These are phyloP conservation scores for Fraxinus quadrangulata DNA, from an alignment of 257 asterid species.

Conservation along the genomic window DNA sequence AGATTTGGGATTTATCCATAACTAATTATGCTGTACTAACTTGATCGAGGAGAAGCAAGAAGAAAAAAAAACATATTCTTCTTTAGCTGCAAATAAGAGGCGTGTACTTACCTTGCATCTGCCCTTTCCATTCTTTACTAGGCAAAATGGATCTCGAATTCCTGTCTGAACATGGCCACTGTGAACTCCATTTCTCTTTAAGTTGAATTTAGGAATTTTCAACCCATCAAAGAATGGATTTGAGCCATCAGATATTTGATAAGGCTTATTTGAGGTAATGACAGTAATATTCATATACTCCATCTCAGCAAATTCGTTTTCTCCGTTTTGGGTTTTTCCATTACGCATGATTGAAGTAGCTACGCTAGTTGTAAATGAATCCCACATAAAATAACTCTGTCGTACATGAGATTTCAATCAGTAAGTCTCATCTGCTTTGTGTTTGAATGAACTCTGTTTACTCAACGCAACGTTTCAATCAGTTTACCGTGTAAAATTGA, in stretches of 20 bases:
- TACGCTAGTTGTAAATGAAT: slow-evolving; percentile 69
- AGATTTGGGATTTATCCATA: background rate
- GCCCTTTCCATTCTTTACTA: slow-evolving; percentile 59
- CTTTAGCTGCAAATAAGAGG: background rate
- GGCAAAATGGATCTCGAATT: slow-evolving; percentile 74
- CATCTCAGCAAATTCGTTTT: slow-evolving; percentile 86
- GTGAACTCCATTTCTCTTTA: slow-evolving; percentile 63
- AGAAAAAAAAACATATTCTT: background rate
- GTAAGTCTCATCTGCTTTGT: background rate
- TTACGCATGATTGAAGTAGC: slow-evolving; percentile 81
- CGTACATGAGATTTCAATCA: slow-evolving; percentile 15
- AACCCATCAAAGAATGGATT: slow-evolving; percentile 68
- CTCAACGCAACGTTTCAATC: background rate
- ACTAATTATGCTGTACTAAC: no score
- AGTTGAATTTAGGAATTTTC: slow-evolving; percentile 49
- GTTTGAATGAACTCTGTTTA: background rate
- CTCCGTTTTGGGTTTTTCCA: slow-evolving; percentile 41
- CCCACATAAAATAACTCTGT: slow-evolving; percentile 97
- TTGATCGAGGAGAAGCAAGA: background rate
- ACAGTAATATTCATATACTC: slow-evolving; percentile 79
- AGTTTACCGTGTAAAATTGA: slow-evolving; percentile 62
- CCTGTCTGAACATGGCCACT: slow-evolving; percentile 84
- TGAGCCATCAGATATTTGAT: slow-evolving; percentile 66
- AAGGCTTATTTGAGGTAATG: slow-evolving; percentile 71
- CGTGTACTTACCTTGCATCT: slow-evolving; percentile 62